Percentiles rank a stretch among this genome's conserved stretches.
These are phyloP conservation scores for Vitis hybrid DNA, from an alignment of 177 flowering plant genomes.

Conservation along the genomic window DNA sequence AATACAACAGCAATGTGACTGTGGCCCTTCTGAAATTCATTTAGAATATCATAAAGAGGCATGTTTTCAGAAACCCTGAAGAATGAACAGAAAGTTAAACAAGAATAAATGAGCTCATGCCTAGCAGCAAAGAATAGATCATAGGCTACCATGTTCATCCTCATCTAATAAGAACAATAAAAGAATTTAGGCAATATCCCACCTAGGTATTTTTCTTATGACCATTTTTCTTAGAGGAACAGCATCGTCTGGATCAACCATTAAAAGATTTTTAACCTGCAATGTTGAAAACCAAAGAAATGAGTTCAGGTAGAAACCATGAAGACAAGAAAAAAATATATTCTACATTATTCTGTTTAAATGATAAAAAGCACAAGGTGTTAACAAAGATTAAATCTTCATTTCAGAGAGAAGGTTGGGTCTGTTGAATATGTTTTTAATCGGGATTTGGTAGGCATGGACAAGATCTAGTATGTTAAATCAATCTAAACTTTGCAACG, in stretches of 20 bases:
- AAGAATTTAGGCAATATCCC: conserved; percentile 5
- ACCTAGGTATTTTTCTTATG: conserved; percentile 85
- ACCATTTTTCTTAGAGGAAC: conserved; percentile 74
- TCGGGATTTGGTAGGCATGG: too few species aligned
- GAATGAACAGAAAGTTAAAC: conserved; percentile 10
- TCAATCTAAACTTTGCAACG: too few species aligned
- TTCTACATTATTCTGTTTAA: too few species aligned
- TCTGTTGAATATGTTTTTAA: too few species aligned
- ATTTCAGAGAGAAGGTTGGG: too few species aligned
- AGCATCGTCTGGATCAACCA: conserved; percentile 67
- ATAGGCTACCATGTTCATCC: background rate
- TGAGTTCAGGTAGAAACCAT: background rate
- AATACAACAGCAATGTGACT: conserved; percentile 94
- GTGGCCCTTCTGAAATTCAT: conserved; percentile 97
- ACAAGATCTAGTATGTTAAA: too few species aligned
- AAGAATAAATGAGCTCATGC: conserved; percentile 2
- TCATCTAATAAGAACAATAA: background rate
- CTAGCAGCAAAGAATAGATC: background rate
- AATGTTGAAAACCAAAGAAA: conserved; percentile 7
- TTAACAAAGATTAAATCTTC: too few species aligned
- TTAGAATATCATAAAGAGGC: conserved; percentile 94
- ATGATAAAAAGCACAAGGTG: too few species aligned
- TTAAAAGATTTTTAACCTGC: conserved; percentile 84
- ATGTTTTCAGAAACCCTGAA: conserved; percentile 84
- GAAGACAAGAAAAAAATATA: background rate